Evolutionary conservation across 352 stramenopile species (phyloP), one percentile per base, ranked within the genome.

Genomic region (Albugo laibachii): DNA sequence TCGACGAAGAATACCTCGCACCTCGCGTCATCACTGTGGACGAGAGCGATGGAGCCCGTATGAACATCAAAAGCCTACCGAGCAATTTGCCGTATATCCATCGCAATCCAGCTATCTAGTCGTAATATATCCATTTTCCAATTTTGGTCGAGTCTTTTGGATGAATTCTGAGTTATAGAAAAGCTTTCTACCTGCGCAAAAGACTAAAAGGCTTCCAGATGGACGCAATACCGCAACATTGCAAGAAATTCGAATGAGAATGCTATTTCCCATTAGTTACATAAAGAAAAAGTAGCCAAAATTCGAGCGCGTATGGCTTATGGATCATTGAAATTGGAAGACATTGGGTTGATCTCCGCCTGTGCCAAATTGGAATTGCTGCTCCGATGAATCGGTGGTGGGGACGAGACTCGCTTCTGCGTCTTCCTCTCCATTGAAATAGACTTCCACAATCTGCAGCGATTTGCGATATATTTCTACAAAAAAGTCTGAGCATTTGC

Each of bases 351-450:
- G 66, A 52, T 71, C 62, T 19, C 63, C 54, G 40, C 43, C 50
- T 44, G 72, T 62, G 46, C 76, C 76, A 50, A 89, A 89, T 50
- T 78, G 67, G 54, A 89, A 89, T 60, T 86, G 76, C 53, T 81
- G 65, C 43, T 65, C 67, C 36, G 72, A 79, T 34, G 62, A 68
- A 55, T 87, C 69, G 55, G 66, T 75, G 43, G 75, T 58, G 15
- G 74, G 74, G 14, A 61, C 74, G 59, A 87, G 62, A 56, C 63
- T 81, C 54, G 83, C 69, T 47, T 97, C 94, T 47, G 93, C 93
- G 53, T 98, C 94, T 45, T 98, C 93, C 58, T 98, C 94, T 41
- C 93, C 91, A 49, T 96, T 89, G 76, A 98, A 98, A 75, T 97
- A 98, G 37, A 75, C 73, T 65, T 98, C 94, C 40, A 99, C 66